Evolutionary conservation across 1,139 yeast genomes (phyloP), one percentile per base, ranked within the genome.

Genomic region (Debaryomyces udenii): DNA sequence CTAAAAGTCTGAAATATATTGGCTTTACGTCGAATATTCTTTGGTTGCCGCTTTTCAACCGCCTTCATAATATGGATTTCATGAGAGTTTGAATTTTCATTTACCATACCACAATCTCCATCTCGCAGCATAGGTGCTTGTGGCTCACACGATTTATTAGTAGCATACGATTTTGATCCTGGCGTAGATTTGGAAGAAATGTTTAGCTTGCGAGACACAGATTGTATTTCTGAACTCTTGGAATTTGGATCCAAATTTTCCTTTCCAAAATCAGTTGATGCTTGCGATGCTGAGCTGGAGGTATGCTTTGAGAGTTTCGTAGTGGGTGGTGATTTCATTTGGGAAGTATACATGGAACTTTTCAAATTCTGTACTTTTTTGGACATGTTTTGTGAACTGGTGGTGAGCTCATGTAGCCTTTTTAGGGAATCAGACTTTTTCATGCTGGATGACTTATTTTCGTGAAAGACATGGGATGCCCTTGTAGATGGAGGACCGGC

Each of bases 401-500:
- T 30, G 27, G 51, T 48, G 4, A 56, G 33, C 18, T 53, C 56
- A 33, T 57, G 58, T 5, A 57, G 34, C 41, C 49, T 57, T 34
- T 57, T 53, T 11, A 58, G 41, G 6, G 67, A 62, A 26, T 53
- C 57, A 2, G 66, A 59, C 39, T 59, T 58, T 20, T 49, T 52
- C 38, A 62, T 50, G 38, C 31, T 28, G 20, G 30, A 3, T 18
- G 7, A 20, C 26, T 35, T 40, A 26, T n/a, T n/a, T n/a, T 16
- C 22, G 7, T 22, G 13, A 28, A 11, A 10, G 41, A 31, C 27
- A 30, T n/a, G n/a, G 34, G 16, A 31, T 31, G 40, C 22, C 13
- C 27, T 37, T 20, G 39, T 20, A 9, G n/a, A 22, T 13, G 70
- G 70, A n/a, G 74, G 74, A 2, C 70, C 70, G 5, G 63, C 61